A percentile compares a stretch with the other conserved stretches of the same genome.
phyloP scores from a whole-genome alignment of 192 early-diverging fungal species.

The Helicostylum pulchrum region DNA sequence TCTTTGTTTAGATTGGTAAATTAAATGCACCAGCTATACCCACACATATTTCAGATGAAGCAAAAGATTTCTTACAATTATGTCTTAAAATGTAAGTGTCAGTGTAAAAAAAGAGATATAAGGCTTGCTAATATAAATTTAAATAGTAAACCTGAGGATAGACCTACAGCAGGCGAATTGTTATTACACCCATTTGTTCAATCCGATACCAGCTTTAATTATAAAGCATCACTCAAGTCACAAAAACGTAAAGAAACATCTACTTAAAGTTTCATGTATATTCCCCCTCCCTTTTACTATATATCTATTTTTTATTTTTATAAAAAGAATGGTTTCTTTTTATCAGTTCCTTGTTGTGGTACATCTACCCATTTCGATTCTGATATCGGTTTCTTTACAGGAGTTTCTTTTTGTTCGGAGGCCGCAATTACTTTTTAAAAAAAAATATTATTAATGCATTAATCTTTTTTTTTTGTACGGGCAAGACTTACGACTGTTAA shows the following conservation, averaged over 20 bases:
- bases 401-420: conserved; percentile 3
- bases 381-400: not conserved
- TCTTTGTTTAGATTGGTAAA: conserved; percentile 45
- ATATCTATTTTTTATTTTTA: not conserved
- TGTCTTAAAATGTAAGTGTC: conserved; percentile 75
- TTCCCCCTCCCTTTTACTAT: no score
- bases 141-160: conserved; percentile 60
- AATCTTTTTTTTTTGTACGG: not conserved
- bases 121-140: not conserved
- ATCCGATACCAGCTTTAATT: conserved; percentile 45
- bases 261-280: no score
- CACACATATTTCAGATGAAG: conserved; percentile 60
- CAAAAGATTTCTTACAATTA: conserved; percentile 68
- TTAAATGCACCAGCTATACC: conserved; percentile 83
- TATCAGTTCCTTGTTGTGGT: not conserved
- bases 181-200: conserved; percentile 65
- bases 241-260: not conserved
- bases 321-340: conserved; percentile 15
- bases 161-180: conserved; percentile 73
- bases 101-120: not conserved
- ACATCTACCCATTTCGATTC: conserved; percentile 11
- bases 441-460: no score
- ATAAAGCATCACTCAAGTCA: conserved; percentile 29
- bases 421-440: conserved; percentile 2
- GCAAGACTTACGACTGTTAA: conserved; percentile 35